A percentile compares a stretch with the other conserved stretches of the same genome.
phyloP scores from a whole-genome alignment of 2,329 filamentous ascomycete species.

The Fusarium subglutinans region DNA sequence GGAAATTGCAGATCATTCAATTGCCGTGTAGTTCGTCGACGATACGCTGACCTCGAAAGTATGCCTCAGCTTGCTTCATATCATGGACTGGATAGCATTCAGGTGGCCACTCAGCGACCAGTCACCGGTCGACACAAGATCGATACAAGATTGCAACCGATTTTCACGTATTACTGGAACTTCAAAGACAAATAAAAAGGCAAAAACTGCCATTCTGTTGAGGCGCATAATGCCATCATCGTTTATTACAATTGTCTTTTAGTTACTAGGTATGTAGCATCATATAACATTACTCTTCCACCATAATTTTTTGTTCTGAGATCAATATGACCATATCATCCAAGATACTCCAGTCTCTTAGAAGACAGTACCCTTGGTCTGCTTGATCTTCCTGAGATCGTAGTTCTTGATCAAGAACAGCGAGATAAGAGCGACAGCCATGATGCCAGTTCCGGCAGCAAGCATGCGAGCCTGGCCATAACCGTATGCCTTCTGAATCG shows the following conservation, averaged over 20 bases:
- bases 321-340: background rate
- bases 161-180: background rate
- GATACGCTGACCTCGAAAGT: background rate
- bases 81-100: background rate
- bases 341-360: slow-evolving; percentile 39
- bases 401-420: slow-evolving; percentile 59
- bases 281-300: slow-evolving; percentile 4
- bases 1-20: fast-evolving
- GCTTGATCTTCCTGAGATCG: slow-evolving; percentile 57
- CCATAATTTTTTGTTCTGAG: slow-evolving; percentile 11
- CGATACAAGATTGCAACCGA: background rate
- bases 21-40: background rate
- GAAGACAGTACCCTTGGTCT: slow-evolving; percentile 62
- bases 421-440: slow-evolving; percentile 48
- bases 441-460: slow-evolving; percentile 47
- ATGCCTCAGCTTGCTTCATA: too few species aligned
- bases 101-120: background rate
- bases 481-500: slow-evolving; percentile 67
- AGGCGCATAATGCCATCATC: background rate
- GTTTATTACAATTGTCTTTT: slow-evolving; percentile 5
- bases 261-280: background rate
- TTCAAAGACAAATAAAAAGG: background rate
- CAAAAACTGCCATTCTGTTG: background rate
- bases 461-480: slow-evolving; percentile 62
- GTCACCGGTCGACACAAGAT: too few species aligned